A percentile compares a stretch with the other conserved stretches of the same genome.
These are phyloP conservation scores for Passiflora organensis DNA, from an alignment of 345 rosid species.

Conservation along the genomic window DNA sequence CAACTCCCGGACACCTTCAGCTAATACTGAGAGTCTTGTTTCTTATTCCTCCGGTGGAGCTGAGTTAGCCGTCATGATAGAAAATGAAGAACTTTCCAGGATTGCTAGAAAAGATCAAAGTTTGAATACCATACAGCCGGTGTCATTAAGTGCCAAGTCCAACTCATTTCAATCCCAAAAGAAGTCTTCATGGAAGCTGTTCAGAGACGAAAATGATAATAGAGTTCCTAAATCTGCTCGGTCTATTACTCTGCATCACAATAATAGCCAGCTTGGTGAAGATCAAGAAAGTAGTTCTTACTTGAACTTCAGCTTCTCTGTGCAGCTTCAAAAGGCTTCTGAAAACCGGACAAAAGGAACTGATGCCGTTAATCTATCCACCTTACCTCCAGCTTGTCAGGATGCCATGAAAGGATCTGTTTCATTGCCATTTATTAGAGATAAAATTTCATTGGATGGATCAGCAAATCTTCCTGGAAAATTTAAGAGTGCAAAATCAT, in stretches of 20 bases:
- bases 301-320: constrained; percentile 31
- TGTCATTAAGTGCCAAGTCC: constrained; percentile 25
- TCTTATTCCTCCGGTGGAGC: constrained; percentile 21
- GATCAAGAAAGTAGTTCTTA: constrained; percentile 12
- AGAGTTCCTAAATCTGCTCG: constrained; percentile 28
- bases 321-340: constrained; percentile 31
- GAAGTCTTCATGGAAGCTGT: constrained; percentile 24
- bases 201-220: constrained; percentile 30
- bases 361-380: constrained; percentile 10
- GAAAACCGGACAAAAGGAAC: constrained; percentile 24
- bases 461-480: constrained; percentile 20
- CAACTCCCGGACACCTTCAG: constrained; percentile 32
- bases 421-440: constrained; percentile 17
- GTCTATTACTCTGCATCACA: constrained; percentile 15
- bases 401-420: constrained; percentile 20
- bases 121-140: constrained; percentile 22
- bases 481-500: constrained; percentile 20
- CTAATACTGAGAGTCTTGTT: constrained; percentile 39
- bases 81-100: constrained; percentile 13
- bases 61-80: constrained; percentile 9
- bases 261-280: constrained; percentile 15
- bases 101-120: constrained; percentile 19
- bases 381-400: constrained; percentile 14
- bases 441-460: constrained; percentile 18
- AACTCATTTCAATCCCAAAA: constrained; percentile 26